These are phyloP conservation scores for Biscogniauxia sp. DNA, from an alignment of 2,329 filamentous ascomycete genomes.

Conservation along the genomic window DNA sequence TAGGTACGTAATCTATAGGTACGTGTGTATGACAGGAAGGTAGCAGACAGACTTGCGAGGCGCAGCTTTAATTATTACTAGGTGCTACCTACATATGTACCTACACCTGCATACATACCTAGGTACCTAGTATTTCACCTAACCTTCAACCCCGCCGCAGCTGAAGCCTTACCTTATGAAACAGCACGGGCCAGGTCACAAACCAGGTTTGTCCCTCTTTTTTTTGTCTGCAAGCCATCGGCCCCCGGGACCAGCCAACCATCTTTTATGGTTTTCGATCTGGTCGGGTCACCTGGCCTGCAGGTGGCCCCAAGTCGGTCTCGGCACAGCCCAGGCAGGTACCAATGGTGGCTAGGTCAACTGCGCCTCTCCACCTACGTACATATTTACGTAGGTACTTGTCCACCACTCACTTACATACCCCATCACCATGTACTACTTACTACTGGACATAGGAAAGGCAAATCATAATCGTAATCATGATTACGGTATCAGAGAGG, in stretches of 20 bases:
- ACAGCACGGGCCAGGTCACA: too few relatives aligned
- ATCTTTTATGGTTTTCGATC: background rate
- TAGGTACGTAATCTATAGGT: background rate
- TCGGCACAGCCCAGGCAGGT: background rate
- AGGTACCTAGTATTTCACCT: background rate
- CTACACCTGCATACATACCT: background rate
- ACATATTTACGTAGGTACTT: too few relatives aligned
- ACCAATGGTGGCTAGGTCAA: background rate
- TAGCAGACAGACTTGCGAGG: too few relatives aligned
- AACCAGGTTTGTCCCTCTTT: too few relatives aligned
- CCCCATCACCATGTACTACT: too few relatives aligned
- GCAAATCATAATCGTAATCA: too few relatives aligned
- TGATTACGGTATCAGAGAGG: too few relatives aligned
- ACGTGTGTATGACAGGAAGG: background rate
- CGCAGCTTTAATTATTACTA: too few relatives aligned
- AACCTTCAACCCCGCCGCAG: constrained; percentile 13
- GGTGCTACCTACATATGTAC: too few relatives aligned
- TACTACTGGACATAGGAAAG: too few relatives aligned
- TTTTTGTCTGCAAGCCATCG: background rate
- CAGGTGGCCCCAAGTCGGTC: too few relatives aligned
- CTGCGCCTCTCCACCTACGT: background rate
- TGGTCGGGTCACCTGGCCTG: background rate
- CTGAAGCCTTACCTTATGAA: constrained; percentile 6
- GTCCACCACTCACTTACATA: too few relatives aligned
- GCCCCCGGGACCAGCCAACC: background rate